Conservation (phyloP, 139 green algal species). For the Ostreobium quekettii region DNA sequence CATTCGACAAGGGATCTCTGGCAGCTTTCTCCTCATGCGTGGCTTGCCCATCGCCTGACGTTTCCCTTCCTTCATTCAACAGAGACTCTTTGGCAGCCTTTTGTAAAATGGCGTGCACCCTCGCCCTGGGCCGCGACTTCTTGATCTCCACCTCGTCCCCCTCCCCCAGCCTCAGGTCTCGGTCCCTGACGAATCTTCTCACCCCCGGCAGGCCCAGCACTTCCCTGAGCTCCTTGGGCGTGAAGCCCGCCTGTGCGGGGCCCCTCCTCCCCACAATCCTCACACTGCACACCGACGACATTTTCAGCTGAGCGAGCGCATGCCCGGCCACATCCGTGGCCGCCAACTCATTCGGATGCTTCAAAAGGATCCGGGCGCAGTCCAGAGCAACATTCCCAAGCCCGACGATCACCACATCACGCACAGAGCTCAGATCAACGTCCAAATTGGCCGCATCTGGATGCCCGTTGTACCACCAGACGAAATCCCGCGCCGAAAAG, state of each 20-base stretch:
- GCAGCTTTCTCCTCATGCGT: too few relatives aligned
- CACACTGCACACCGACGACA: slow-evolving; percentile 44
- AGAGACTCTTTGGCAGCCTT: not conserved
- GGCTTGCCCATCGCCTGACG: not conserved
- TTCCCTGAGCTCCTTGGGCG: slow-evolving; percentile 93
- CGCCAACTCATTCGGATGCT: slow-evolving; percentile 37
- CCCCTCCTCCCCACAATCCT: slow-evolving; percentile 76
- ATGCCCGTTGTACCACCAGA: slow-evolving; percentile 98
- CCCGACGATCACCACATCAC: slow-evolving; percentile 52
- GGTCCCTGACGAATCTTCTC: slow-evolving; percentile 21
- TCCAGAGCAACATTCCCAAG: slow-evolving; percentile 93
- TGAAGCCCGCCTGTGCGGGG: slow-evolving; percentile 83
- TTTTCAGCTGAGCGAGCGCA: slow-evolving; percentile 52
- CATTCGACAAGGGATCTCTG: too few relatives aligned
- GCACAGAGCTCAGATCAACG: slow-evolving; percentile 44
- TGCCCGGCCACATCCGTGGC: slow-evolving; percentile 78
- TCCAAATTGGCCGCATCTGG: slow-evolving; percentile 53
- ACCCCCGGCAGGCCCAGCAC: slow-evolving; percentile 55
- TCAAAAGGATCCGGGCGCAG: slow-evolving; percentile 83
- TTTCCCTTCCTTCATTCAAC: not conserved
- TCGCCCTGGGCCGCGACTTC: slow-evolving; percentile 12
- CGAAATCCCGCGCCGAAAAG: slow-evolving; percentile 82
- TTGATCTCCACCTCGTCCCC: slow-evolving; percentile 24
- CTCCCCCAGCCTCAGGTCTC: slow-evolving; percentile 4
- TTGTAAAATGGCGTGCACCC: slow-evolving; percentile 1